These are phyloP conservation scores for Fusarium annulatum DNA, from an alignment of 2,329 filamentous ascomycete genomes.

Conservation along the genomic window DNA sequence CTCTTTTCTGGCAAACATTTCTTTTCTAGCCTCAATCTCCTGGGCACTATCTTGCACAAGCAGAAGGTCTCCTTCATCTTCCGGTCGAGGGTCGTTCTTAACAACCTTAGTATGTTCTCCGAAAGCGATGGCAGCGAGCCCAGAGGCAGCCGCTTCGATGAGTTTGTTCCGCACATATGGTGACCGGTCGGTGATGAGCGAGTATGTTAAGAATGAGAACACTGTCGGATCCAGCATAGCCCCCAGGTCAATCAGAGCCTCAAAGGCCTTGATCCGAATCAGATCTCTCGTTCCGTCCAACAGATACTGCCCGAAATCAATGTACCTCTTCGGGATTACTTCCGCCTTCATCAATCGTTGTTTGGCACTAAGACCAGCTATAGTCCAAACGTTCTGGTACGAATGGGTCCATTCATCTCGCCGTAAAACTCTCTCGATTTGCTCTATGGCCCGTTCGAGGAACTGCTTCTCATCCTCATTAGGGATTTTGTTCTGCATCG, in stretches of 20 bases:
- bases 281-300: constrained; percentile 72
- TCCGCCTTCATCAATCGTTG: constrained; percentile 72
- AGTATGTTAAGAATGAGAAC: constrained; percentile 66
- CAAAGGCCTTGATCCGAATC: constrained; percentile 74
- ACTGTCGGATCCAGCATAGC: constrained; percentile 66
- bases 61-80: constrained; percentile 52
- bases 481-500: constrained; percentile 58
- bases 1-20: constrained; percentile 73
- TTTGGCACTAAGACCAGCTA: constrained; percentile 71
- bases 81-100: constrained; percentile 52
- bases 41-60: constrained; percentile 56
- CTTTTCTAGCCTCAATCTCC: constrained; percentile 68
- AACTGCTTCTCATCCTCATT: constrained; percentile 61
- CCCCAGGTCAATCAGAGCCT: constrained; percentile 72
- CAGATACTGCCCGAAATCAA: constrained; percentile 72
- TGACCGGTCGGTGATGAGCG: constrained; percentile 71
- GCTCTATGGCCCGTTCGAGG: constrained; percentile 65
- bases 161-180: constrained; percentile 71
- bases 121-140: constrained; percentile 72
- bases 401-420: constrained; percentile 77
- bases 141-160: constrained; percentile 68
- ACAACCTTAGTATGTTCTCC: constrained; percentile 65
- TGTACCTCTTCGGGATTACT: constrained; percentile 64
- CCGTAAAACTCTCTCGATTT: constrained; percentile 74
- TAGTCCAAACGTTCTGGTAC: constrained; percentile 75